Base-by-base conservation (phyloP, 345 rosid genomes). In the Triadica sebifera region DNA sequence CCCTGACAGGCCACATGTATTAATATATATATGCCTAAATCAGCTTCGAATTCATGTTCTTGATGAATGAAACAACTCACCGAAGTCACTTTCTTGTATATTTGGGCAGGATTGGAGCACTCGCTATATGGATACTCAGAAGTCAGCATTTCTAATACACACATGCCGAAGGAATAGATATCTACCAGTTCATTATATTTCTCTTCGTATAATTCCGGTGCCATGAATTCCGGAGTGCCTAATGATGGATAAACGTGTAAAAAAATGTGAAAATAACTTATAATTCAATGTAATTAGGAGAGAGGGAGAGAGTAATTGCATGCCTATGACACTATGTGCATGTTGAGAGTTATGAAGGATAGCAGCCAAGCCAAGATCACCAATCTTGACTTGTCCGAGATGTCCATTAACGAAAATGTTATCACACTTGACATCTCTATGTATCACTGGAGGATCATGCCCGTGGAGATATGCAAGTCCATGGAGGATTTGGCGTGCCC, bases 331-430 rank as follows among this genome's bases (percentile, higher is more conserved):
- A 75, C 98, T 94, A 74, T 90, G 98, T 4, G 98, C 98, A 10
- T 85, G 86, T 55, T 85, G 88, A 5, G 96, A 88, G 8, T 77
- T 85, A 1, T 87, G 92, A 58, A 94, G 98, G 71, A 94, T 78
- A 8, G 98, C 90, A 0, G 98, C 98, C 62, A 92, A 80, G 67
- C 98, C 98, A 0, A 94, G 84, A 86, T 94, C 98, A 53, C 98
- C 98, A 57, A 94, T 92, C 86, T 89, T 94, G 82, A 92, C 92
- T 75, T 94, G 97, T 17, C 92, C 95, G 12, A 94, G 92, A 79
- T 94, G 98, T n/a, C 98, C 98, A 78, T 94, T 94, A 69, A 94
- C 90, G 22, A 94, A 94, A 78, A 94, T 89, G 79, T 94, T 94
- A 66, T 92, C 97, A 17, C 98, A 92, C 82, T 94, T 94, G 72